Base-by-base conservation (phyloP, 2,329 filamentous ascomycete genomes). In the Alternaria metachromatica region DNA sequence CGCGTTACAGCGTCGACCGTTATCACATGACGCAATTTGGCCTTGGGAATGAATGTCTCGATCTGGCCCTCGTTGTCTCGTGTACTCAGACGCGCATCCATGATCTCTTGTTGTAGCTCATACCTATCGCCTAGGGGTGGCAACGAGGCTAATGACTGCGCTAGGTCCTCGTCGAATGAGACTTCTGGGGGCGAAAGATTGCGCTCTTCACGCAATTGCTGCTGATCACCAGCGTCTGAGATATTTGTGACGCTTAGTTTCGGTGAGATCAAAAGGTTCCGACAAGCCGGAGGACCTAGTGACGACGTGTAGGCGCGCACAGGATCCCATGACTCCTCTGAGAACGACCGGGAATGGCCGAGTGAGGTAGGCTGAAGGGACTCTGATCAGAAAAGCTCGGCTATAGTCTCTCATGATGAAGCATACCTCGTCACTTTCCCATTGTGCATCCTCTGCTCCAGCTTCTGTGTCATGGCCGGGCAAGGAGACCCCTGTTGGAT, bases 171-270 rank as follows among this genome's bases (percentile, higher is more conserved):
- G 15, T 49, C 23, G 3, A 26, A 26, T 12, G 23, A 26, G 23
- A 4, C 45, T 26, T 49, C 23, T 10, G 45, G 12, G 11, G 1
- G 23, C 13, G 0, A 3, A 45, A 45, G 43, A 13, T 1, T 49
- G 4, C 23, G 45, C 4, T 48, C 23, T 58, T 48, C 62, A 21
- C n/a, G 57, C 13, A 60, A 21, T 21, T 65, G 59, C 21, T 65
- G 55, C 26, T 69, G 64, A 25, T 65, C 57, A 15, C 65, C 65
- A 21, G 64, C 67, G 48, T 69, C 67, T 10, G 65, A 65, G 15
- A 54, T 51, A 18, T 45, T 45, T 11, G 43, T 21, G 20, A 45
- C 43, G 20, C 43, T 45, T 21, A 45, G 11, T 21, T 45, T 45
- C 0, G 18, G 43, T 12, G 43, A 45, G 0, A 45, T 2, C 18